phyloP scores from a whole-genome alignment of 2,329 filamentous ascomycete genomes.

The Chaetothyriales sp. region DNA sequence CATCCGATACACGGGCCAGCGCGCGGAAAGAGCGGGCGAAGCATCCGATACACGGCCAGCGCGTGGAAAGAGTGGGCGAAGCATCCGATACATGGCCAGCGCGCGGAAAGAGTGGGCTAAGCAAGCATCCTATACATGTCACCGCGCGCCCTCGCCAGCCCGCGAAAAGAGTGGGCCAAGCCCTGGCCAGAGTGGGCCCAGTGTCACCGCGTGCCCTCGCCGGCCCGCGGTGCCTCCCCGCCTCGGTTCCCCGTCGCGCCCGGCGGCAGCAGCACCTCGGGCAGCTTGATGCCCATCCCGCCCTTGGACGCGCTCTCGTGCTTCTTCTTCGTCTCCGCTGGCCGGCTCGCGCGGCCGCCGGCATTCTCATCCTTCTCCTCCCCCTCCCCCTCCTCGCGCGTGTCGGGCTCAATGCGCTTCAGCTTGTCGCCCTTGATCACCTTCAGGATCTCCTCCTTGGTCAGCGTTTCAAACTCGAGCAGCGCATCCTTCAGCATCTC shows the following conservation, averaged over 20 bases:
- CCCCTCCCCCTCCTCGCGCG: constrained; percentile 37
- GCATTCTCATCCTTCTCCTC: constrained; percentile 28
- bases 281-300: constrained; percentile 17
- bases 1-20: too few relatives aligned
- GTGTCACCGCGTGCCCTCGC: background rate
- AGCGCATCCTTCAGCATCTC: constrained; percentile 79
- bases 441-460: constrained; percentile 77
- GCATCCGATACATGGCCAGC: too few relatives aligned
- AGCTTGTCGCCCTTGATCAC: constrained; percentile 79
- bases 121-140: too few relatives aligned
- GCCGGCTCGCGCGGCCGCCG: constrained; percentile 12
- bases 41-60: too few relatives aligned
- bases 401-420: constrained; percentile 48
- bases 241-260: constrained; percentile 3
- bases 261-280: constrained; percentile 17
- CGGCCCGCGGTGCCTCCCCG: background rate
- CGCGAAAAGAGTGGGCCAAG: background rate
- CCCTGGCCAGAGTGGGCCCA: too few relatives aligned
- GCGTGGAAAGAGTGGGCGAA: too few relatives aligned
- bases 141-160: too few relatives aligned
- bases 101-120: too few relatives aligned
- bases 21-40: too few relatives aligned
- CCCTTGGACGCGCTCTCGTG: constrained; percentile 12
- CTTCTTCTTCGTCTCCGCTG: constrained; percentile 16
- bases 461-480: constrained; percentile 86